Base-by-base conservation (phyloP, 371 early-diverging fungal genomes). In the Zopfochytrium polystomum region DNA sequence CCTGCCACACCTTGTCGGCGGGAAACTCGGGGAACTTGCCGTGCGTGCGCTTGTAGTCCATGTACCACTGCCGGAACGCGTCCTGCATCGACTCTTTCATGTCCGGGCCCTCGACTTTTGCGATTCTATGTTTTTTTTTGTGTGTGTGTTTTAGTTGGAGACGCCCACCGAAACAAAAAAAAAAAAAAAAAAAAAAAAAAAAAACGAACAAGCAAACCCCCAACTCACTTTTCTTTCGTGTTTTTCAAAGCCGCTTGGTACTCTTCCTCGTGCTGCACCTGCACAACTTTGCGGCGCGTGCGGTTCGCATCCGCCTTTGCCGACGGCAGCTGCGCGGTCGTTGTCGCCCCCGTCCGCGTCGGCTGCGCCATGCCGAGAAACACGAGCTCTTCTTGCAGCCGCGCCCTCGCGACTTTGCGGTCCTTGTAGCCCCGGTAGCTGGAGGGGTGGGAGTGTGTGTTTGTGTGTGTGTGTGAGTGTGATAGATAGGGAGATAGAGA, bases 1-100 rank as follows among this genome's bases (percentile, higher is more conserved):
- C 55, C 49, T 80, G 67, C 83, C 83, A 82, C 2, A 67, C 58
- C 11, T 65, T 50, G 47, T 80, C 78, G 2, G 71, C 43, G 1
- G 83, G 83, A 49, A 80, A 82, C 35, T 82, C 81, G 13, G 83
- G 83, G 45, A 82, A 79, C 47, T 78, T 79, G 35, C 74, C 71
- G 60, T 73, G 63, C 31, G 68, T 56, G 26, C 75, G 66, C 53
- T 78, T 79, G 68, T 67, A 74, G 50, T 80, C 80, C 80, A 81
- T 80, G 67, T 82, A 82, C 83, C 83, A 82, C 47, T 80, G 79
- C 13, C 83, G 70, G 57, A 82, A 82, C 45, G 54, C 67, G 60
- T 82, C 83, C 54, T 82, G 83, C 52, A 79, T 76, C 38, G 70
- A 59, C 52, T 82, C 83, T 31, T 74, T 72, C 74, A 82, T 82